A percentile compares a stretch with the other conserved stretches of the same genome.
phyloP scores from a whole-genome alignment of 345 rosid species.

The Lepidium africanum region DNA sequence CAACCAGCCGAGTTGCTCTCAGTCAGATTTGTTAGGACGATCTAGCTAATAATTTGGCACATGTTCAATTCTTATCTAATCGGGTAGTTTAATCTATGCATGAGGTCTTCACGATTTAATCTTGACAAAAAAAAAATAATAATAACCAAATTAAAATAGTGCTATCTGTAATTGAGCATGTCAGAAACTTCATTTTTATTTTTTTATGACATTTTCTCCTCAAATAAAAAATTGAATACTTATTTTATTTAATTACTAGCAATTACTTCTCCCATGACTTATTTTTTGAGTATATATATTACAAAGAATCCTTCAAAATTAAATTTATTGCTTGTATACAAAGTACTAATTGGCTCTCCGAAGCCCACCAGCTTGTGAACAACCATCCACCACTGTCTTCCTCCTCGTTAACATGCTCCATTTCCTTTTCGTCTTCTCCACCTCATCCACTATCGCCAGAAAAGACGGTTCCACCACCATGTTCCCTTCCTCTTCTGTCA shows the following conservation, averaged over 20 bases:
- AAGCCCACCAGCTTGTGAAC: neutral
- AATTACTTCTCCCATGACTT: neutral
- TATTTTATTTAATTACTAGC: neutral
- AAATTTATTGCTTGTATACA: neutral
- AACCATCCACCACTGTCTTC: constrained; percentile 3
- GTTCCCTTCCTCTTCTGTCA: constrained; percentile 22
- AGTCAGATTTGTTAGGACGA: no score
- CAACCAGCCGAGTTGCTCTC: no score
- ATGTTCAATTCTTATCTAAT: no score
- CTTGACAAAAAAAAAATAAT: no score
- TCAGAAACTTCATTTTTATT: no score
- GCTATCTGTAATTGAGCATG: no score
- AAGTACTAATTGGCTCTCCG: neutral
- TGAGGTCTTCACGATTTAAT: no score
- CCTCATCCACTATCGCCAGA: constrained; percentile 1
- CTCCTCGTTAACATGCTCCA: constrained; percentile 42
- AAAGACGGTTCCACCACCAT: constrained; percentile 21
- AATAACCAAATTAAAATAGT: no score
- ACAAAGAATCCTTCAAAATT: neutral
- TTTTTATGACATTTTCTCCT: no score
- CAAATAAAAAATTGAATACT: no score
- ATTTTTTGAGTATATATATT: neutral
- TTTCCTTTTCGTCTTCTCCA: constrained; percentile 30
- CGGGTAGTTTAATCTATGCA: no score
- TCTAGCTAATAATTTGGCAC: no score